Evolutionary conservation across 768 basidiomycete genomes (phyloP).

Genomic region (Tubosaeta sp.): DNA sequence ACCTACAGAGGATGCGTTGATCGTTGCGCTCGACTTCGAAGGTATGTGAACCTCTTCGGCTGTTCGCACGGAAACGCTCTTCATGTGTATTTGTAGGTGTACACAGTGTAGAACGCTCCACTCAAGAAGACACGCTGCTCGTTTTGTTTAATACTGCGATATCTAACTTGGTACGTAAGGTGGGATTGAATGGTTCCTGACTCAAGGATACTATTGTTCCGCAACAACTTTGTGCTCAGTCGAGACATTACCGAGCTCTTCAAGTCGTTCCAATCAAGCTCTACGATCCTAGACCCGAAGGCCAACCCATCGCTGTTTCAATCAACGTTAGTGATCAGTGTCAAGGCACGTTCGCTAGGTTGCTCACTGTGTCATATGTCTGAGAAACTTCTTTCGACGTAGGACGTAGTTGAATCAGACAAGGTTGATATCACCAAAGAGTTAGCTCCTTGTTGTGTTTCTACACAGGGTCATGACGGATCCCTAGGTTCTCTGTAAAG

Average conservation of each 20-base stretch:
- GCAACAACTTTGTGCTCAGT: conserved; percentile 61
- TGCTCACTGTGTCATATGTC: neutral
- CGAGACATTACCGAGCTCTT: conserved; percentile 59
- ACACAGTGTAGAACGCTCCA: conserved; percentile 58
- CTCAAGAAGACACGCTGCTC: conserved; percentile 59
- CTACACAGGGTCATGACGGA: conserved; percentile 10
- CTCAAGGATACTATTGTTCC: conserved; percentile 37
- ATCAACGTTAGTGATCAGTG: conserved; percentile 56
- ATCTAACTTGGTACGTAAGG: conserved; percentile 54
- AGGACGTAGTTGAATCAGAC: conserved; percentile 66
- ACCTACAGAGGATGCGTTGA: conserved; percentile 48
- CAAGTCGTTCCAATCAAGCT: conserved; percentile 58
- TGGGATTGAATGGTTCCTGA: conserved; percentile 3
- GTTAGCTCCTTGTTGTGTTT: conserved; percentile 22
- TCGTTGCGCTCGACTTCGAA: conserved; percentile 65
- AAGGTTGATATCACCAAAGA: conserved; percentile 54
- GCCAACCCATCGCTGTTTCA: conserved; percentile 56
- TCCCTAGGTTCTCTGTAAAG: conserved; percentile 50
- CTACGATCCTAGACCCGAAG: conserved; percentile 52
- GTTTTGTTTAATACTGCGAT: conserved; percentile 64
- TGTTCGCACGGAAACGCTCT: neutral
- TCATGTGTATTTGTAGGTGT: conserved; percentile 38
- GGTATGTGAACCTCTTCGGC: conserved; percentile 34
- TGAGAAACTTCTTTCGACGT: neutral
- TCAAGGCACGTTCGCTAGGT: conserved; percentile 39